These are phyloP conservation scores for Pythium aphanidermatum DNA, from an alignment of 352 stramenopile species.

Conservation along the genomic window DNA sequence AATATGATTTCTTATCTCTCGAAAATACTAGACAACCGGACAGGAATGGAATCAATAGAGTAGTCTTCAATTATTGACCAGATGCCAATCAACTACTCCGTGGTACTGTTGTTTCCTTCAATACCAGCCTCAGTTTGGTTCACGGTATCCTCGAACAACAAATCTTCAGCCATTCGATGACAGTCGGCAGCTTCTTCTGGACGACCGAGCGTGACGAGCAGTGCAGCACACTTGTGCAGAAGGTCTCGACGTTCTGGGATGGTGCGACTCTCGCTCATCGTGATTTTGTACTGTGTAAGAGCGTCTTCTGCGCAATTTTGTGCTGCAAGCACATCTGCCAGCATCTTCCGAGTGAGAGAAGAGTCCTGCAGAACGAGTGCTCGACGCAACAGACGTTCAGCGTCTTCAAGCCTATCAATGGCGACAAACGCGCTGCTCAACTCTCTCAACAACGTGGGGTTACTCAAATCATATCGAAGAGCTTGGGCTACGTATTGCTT, in stretches of 20 bases:
- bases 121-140: too few species aligned
- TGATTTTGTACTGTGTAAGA: constrained; percentile 56
- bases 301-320: constrained; percentile 78
- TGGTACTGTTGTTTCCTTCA: too few species aligned
- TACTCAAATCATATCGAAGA: constrained; percentile 52
- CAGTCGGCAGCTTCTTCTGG: constrained; percentile 66
- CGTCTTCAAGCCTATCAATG: constrained; percentile 67
- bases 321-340: constrained; percentile 68
- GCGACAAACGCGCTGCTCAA: constrained; percentile 79
- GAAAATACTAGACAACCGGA: constrained; percentile 22
- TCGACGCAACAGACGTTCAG: constrained; percentile 57
- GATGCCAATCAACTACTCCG: too few species aligned
- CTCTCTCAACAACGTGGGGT: constrained; percentile 57
- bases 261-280: constrained; percentile 36
- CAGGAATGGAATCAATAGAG: too few species aligned
- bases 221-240: constrained; percentile 52
- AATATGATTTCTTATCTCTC: constrained; percentile 51
- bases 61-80: too few species aligned
- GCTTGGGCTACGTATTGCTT: constrained; percentile 53
- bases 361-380: constrained; percentile 66
- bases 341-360: constrained; percentile 64
- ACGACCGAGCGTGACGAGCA: constrained; percentile 63
- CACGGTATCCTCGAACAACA: constrained; percentile 15
- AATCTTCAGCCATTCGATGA: constrained; percentile 44
- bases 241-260: constrained; percentile 36